Base-by-base conservation (phyloP, 345 rosid species). In the Turnera subulata region DNA sequence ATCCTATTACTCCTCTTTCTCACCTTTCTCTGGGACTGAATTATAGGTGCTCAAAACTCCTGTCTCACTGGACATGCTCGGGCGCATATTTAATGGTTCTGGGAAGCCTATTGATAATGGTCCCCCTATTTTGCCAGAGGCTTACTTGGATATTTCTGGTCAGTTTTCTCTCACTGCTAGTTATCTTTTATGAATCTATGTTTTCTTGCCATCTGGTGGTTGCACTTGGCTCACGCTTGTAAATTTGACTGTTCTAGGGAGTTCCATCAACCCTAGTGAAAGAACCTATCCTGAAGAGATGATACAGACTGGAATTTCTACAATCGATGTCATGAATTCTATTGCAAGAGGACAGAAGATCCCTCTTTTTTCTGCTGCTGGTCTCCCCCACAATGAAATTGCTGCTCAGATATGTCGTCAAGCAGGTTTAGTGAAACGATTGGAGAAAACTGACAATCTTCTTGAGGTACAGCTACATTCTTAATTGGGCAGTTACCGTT, bases 331-430 rank as follows among this genome's bases (percentile, higher is more conserved):
- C 51, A 89, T 92, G 97, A 89, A 92, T 61, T 92, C 98, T 53
- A 89, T 89, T 62, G 98, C 98, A 56, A 84, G 99, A 76, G 98
- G 97, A 71, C 97, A 92, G 65, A 92, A 92, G 69, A 92, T 92
- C 59, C 99, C 99, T 56, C 88, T 92, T 33, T 92, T 92, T 72
- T 92, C 97, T 63, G 99, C 97, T 76, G 97, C 97, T 61, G 96
- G 99, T 85, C 97, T 92, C 42, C 99, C 96, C 19, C 99, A 92
- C 71, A 92, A 92, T 62, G 98, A 92, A 79, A 92, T 92, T 14
- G 97, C 97, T 68, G 98, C 97, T 73, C 97, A 92, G 72, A 92
- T 92, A 55, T 92, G 99, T 77, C 99, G 99, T 33, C 97, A 92
- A 67, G 99, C 97, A 63, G 99, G 99, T 74, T 69, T 92, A 62